A percentile compares a stretch with the other conserved stretches of the same genome.
Evolutionary conservation across 2,329 filamentous ascomycete genomes (phyloP).

Genomic region (Exophiala calicioides): DNA sequence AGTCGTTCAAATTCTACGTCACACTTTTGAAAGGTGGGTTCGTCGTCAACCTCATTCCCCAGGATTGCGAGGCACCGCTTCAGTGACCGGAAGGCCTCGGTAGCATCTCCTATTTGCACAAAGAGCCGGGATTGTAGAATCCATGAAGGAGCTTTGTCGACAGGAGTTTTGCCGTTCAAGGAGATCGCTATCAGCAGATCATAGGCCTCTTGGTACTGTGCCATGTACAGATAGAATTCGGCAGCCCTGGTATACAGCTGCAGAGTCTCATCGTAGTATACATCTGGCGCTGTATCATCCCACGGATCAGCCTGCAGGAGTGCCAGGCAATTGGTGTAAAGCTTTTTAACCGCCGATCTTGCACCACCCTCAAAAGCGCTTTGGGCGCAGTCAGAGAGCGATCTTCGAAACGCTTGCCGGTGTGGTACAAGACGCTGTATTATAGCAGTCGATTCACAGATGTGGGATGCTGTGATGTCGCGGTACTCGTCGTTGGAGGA

Average conservation of each 20-base stretch:
- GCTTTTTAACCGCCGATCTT: conserved; percentile 76
- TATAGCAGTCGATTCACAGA: conserved; percentile 73
- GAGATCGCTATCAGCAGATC: conserved; percentile 71
- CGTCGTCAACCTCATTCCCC: conserved; percentile 65
- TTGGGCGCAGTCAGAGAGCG: conserved; percentile 77
- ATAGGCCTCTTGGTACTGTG: conserved; percentile 67
- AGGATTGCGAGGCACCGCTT: conserved; percentile 71
- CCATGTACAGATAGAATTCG: conserved; percentile 80
- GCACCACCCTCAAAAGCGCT: conserved; percentile 80
- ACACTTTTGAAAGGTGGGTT: conserved; percentile 72
- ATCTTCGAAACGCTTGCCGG: conserved; percentile 68
- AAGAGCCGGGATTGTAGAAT: too few species aligned
- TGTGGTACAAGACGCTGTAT: conserved; percentile 66
- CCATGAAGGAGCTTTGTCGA: too few species aligned
- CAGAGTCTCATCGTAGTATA: conserved; percentile 82
- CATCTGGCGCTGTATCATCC: conserved; percentile 68
- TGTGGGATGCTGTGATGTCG: conserved; percentile 76
- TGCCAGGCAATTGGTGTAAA: conserved; percentile 72
- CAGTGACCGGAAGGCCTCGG: conserved; percentile 67
- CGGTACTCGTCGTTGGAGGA: conserved; percentile 61
- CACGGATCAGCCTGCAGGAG: conserved; percentile 79
- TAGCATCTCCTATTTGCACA: conserved; percentile 74
- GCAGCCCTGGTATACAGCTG: conserved; percentile 76
- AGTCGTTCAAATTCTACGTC: conserved; percentile 71
- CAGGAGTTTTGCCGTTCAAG: conserved; percentile 65